Base-by-base conservation (phyloP, 2,329 filamentous ascomycete genomes). In the Sporothrix phasma region DNA sequence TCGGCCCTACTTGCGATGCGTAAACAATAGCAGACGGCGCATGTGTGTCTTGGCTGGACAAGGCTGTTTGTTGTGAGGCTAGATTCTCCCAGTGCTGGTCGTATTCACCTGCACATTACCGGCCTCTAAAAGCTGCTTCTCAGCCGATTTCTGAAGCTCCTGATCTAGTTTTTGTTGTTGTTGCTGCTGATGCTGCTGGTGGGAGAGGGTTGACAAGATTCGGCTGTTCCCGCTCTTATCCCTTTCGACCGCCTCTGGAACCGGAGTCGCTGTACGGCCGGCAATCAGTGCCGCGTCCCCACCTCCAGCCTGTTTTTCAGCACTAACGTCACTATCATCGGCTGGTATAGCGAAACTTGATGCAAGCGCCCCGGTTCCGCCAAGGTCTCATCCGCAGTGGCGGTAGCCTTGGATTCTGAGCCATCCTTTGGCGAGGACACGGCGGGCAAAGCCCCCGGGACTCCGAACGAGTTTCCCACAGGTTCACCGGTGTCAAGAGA, bases 401-500 rank as follows among this genome's bases (percentile, higher is more conserved):
- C 6, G 13, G 43, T 2, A 10, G 19, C 45, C 17, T 15, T 26
- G 13, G 19, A 10, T 11, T 26, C 59, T 49, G 29, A 5, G 31
- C 8, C 22, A 15, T 15, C 37, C 47, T 19, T 65, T 65, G 31
- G 59, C 26, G 46, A 43, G 31, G 37, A 53, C 37, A 13, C n/a
- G 8, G 13, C 49, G 7, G 45, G 10, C 1, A 58, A 26, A 13
- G 31, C 8, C 6, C 22, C 34, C 8, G 51, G 47, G 8, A 51
- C 39, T 15, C 65, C 65, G 53, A 65, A 59, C 10, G 70, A 70
- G 29, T 77, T 73, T 3, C 69, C 69, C 68, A 77, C 74, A 1
- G 73, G 68, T 34, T 72, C 73, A 34, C 74, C 72, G 8, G 75
- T 72, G n/a, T 77, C 77, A 64, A 79, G 74, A 43, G 76, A 75